phyloP scores from a whole-genome alignment of 2,329 filamentous ascomycete species.

The Xylariaceae sp. region DNA sequence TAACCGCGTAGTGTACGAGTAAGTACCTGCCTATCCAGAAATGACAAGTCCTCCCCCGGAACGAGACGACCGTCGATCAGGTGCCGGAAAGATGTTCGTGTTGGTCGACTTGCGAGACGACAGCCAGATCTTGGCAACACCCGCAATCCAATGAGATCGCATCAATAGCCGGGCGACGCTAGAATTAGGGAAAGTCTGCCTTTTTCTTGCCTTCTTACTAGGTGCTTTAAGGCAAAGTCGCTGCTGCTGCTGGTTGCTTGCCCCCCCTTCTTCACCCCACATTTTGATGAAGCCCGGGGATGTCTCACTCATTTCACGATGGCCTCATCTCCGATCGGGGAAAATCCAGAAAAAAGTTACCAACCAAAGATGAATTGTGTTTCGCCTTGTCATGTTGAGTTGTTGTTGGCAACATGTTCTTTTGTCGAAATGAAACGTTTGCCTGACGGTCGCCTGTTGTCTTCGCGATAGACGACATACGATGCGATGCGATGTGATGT shows the following conservation, averaged over 20 bases:
- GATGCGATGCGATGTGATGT: too few relatives aligned
- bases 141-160: background rate
- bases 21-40: background rate
- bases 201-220: background rate
- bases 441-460: too few relatives aligned
- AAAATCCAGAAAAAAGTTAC: background rate
- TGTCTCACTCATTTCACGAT: slow-evolving; percentile 14
- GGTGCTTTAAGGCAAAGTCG: background rate
- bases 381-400: too few relatives aligned
- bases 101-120: background rate
- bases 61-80: background rate
- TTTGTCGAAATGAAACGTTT: too few relatives aligned
- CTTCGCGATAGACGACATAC: too few relatives aligned
- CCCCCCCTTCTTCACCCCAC: background rate
- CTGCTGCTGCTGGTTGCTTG: background rate
- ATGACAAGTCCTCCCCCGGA: background rate
- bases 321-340: slow-evolving; percentile 8
- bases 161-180: background rate
- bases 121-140: background rate
- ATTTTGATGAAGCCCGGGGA: background rate
- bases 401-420: too few relatives aligned
- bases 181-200: background rate
- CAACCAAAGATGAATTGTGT: too few relatives aligned
- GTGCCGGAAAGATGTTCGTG: background rate
- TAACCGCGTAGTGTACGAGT: background rate